These are phyloP conservation scores for Astraeus odoratus DNA, from an alignment of 768 basidiomycete genomes.

Conservation along the genomic window DNA sequence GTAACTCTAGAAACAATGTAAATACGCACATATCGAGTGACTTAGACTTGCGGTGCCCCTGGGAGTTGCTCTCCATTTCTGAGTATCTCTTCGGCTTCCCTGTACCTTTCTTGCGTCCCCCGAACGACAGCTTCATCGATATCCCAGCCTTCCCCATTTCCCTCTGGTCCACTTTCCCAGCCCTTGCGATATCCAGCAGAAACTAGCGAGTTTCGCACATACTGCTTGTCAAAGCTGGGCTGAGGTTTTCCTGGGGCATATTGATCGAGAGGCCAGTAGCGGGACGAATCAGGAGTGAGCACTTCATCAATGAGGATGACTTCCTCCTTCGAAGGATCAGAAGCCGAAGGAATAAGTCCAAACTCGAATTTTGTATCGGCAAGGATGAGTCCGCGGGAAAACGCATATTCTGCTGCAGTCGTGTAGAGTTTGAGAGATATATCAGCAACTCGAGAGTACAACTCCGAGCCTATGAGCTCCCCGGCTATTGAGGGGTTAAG, in stretches of 20 bases:
- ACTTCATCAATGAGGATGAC: constrained; percentile 92
- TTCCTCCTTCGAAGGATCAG: constrained; percentile 27
- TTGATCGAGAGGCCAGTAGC: constrained; percentile 83
- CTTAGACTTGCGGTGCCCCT: too few relatives aligned
- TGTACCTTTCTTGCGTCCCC: constrained; percentile 74
- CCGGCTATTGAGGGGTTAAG: constrained; percentile 42
- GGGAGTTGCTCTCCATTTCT: too few relatives aligned
- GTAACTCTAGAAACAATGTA: too few relatives aligned
- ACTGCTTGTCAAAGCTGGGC: constrained; percentile 96
- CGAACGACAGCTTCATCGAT: constrained; percentile 71
- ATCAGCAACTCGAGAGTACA: constrained; percentile 54
- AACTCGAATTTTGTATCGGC: constrained; percentile 99
- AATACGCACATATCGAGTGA: too few relatives aligned
- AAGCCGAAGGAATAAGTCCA: constrained; percentile 55
- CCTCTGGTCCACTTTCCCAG: constrained; percentile 65
- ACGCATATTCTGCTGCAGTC: constrained; percentile 69
- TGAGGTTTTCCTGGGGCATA: constrained; percentile 74
- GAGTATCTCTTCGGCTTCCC: constrained; percentile 64
- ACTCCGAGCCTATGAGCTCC: constrained; percentile 55
- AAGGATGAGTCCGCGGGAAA: constrained; percentile 76
- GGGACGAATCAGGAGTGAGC: constrained; percentile 95
- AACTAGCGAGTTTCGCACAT: constrained; percentile 84
- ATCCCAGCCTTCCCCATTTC: constrained; percentile 67
- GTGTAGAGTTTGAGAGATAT: constrained; percentile 62
- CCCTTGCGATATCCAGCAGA: constrained; percentile 68